These are phyloP conservation scores for Apiotrichum gracile DNA, from an alignment of 1,284 basidiomycete species.

Conservation along the genomic window DNA sequence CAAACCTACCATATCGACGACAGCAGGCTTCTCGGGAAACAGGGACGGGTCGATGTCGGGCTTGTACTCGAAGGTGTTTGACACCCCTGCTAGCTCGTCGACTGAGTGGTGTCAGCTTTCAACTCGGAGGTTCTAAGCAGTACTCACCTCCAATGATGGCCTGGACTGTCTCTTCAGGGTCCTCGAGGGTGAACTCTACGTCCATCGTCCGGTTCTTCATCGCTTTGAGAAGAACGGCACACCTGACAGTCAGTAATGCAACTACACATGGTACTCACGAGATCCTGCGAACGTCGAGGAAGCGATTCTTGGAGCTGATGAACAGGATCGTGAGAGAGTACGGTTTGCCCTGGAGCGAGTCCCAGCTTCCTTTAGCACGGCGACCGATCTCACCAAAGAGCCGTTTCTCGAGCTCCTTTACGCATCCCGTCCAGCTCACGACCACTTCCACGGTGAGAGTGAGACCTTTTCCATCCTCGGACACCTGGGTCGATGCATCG, in stretches of 20 bases:
- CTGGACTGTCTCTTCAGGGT: conserved; percentile 17
- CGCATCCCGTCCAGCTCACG: background rate
- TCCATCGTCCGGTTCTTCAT: conserved; percentile 10
- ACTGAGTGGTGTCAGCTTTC: conserved; percentile 16
- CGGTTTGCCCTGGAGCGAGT: background rate
- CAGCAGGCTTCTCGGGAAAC: conserved; percentile 15
- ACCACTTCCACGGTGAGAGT: conserved; percentile 1
- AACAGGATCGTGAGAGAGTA: conserved; percentile 19
- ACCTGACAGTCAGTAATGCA: conserved; percentile 4
- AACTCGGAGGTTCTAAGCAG: too few species aligned
- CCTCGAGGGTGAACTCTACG: conserved; percentile 17
- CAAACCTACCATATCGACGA: background rate
- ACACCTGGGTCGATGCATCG: background rate
- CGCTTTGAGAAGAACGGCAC: too few species aligned
- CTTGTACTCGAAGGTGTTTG: conserved; percentile 19
- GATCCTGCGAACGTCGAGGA: conserved; percentile 11
- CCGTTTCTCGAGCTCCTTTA: conserved; percentile 1
- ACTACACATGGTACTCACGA: conserved; percentile 4
- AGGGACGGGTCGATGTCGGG: conserved; percentile 13
- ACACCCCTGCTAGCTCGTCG: conserved; percentile 35
- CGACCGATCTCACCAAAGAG: too few species aligned
- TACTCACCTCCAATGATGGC: conserved; percentile 24
- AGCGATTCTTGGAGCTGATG: conserved; percentile 14
- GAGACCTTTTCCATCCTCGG: conserved; percentile 4
- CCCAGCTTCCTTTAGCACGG: background rate